Evolutionary conservation across 148 eudicot species (phyloP), one percentile per base, ranked within the genome.

Genomic region (Chenopodium formosanum): DNA sequence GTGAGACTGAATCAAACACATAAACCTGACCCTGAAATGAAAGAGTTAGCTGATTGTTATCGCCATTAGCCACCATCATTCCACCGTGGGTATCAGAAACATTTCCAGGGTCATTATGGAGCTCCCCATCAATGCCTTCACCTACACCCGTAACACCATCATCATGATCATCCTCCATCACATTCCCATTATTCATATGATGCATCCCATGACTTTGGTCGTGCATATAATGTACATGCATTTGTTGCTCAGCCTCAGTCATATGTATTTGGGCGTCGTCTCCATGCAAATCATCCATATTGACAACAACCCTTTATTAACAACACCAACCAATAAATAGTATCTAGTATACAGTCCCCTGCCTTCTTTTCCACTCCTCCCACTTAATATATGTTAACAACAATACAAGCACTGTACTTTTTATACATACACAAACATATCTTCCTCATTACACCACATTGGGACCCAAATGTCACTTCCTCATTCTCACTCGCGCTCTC

Each of bases 21-120:
- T 89, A 93, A 79, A 91, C 94, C 85, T 91, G 94, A 67, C 93
- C 94, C 89, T 91, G 94, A 84, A 91, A 91, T 65, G 97, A 91
- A 66, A 93, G 94, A 47, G 94, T 93, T 46, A 93, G 89, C 92
- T 93, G 97, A 83, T 91, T 88, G 70, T 79, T 88, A 75, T 87
- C 88, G 67, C 83, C 84, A 65, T 71, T 87, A 76, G 85, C 79
- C 62, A 80, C 85, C 60, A 86, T 80, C 83, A 90, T 60, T 31
- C 81, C 83, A 27, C 86, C 91, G 58, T 83, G 90, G 64, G 81
- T 83, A 82, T 91, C 90, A 64, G 90, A 70, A 27, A 87, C 85
- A 70, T 86, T 82, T 29, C 84, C 90, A 29, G 77, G 90, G 79
- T 87, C 91, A 83, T 78, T 83, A 29, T 86, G 86, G 27, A 91